Percentiles rank a stretch among this genome's conserved stretches.
These are phyloP conservation scores for Oryza australiensis DNA, from an alignment of 176 grass and related monocot genomes.

Conservation along the genomic window DNA sequence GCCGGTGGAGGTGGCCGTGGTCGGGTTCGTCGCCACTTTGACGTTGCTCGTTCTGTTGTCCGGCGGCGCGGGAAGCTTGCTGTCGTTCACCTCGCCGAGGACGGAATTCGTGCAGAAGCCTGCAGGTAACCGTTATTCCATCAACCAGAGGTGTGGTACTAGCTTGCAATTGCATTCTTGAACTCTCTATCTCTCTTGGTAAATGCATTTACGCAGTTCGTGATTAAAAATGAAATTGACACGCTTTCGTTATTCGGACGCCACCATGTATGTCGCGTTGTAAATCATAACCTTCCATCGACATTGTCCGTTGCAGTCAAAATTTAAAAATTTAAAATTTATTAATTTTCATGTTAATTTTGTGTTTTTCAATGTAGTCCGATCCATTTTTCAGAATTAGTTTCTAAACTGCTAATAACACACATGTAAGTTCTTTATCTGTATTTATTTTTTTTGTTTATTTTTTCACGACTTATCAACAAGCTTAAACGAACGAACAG, in stretches of 20 bases:
- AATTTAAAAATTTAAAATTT: too few species aligned
- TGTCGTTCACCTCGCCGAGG: neutral
- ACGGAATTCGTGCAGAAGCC: neutral
- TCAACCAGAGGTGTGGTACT: neutral
- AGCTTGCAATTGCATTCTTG: neutral
- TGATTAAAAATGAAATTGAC: neutral
- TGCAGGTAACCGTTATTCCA: slow-evolving; percentile 19
- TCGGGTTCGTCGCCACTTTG: slow-evolving; percentile 1
- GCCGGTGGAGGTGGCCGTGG: neutral
- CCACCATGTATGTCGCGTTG: neutral
- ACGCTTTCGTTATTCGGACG: too few species aligned
- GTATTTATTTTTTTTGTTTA: too few species aligned
- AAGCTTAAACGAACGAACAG: too few species aligned
- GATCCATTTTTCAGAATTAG: too few species aligned
- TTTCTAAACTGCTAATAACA: too few species aligned
- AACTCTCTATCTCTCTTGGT: neutral
- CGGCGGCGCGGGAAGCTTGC: slow-evolving; percentile 5
- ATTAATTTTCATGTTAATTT: too few species aligned
- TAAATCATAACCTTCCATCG: neutral
- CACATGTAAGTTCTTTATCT: too few species aligned
- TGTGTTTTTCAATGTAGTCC: too few species aligned
- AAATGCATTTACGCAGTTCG: neutral
- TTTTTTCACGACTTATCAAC: too few species aligned
- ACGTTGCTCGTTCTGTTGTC: slow-evolving; percentile 3
- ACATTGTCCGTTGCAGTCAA: too few species aligned